Evolutionary conservation across 164 flowering plant genomes (phyloP), one percentile per base, ranked within the genome.

Genomic region (Platanus orientalis): DNA sequence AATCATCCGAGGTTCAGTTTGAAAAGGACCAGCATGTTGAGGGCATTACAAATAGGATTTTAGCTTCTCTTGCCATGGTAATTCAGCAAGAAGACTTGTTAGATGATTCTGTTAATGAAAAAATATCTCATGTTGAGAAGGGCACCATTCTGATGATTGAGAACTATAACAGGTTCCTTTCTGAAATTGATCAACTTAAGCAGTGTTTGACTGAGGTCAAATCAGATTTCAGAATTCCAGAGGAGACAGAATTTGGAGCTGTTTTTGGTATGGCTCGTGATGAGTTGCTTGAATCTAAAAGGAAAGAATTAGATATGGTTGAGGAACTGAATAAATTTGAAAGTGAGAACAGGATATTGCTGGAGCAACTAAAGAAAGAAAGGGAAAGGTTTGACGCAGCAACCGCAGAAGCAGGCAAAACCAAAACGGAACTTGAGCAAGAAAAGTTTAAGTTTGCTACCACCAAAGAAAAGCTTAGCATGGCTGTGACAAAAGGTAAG

Each of bases 401-500:
- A 47, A 83, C 71, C 65, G 76, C 75, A 30, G 87, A 84, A 69
- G 71, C 79, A 56, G 81, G 57, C 28, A 81, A 81, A 66, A 54
- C 69, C 21, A 83, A 72, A 63, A 67, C 47, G 25, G 98, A 90
- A 58, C 86, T 89, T 71, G 96, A 89, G 73, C 94, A 89, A 72
- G 89, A 92, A 68, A 92, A 75, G 79, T 70, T 39, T 24, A 82
- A 73, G 69, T 78, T 66, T 79, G 76, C 76, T 60, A 84, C 76
- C 67, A 71, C 79, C 39, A 94, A 80, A 79, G 97, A 94, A 73
- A 94, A 94, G 81, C 95, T 94, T 60, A 80, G 83, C 69, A 68
- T 94, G 88, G 97, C 99, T 65, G 99, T 94, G 66, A 84, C 95
- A 54, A 94, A 91, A 75, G 99, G 99, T 23, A 94, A 94, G 78